A percentile compares a stretch with the other conserved stretches of the same genome.
Conservation (phyloP, 805 yeast genomes). For the Metschnikowia henanensis region DNA sequence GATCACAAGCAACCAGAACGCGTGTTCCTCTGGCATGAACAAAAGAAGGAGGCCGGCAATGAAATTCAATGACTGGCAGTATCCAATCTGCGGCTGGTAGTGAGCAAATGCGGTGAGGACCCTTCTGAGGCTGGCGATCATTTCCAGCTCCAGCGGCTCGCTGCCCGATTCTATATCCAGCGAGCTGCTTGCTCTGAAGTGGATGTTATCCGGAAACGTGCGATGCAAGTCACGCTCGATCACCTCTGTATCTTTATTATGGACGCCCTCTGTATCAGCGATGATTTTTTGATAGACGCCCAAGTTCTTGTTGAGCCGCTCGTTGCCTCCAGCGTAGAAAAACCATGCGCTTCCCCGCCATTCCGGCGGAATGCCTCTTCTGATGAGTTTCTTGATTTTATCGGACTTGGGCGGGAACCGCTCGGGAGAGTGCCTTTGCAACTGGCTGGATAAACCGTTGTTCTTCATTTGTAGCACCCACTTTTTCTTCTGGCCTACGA, state of each 20-base stretch:
- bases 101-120: constrained; percentile 82
- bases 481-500: constrained; percentile 64
- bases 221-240: constrained; percentile 92
- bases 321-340: constrained; percentile 85
- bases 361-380: constrained; percentile 94
- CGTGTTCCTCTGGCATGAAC: constrained; percentile 84
- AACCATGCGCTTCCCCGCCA: constrained; percentile 99
- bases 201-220: constrained; percentile 91
- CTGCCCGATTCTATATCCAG: constrained; percentile 4
- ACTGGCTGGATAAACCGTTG: constrained; percentile 55
- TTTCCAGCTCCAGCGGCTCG: constrained; percentile 49
- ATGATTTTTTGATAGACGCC: constrained; percentile 77
- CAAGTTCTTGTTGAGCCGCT: constrained; percentile 60
- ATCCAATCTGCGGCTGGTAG: constrained; percentile 88
- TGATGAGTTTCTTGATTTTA: constrained; percentile 73
- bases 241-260: constrained; percentile 82
- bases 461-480: constrained; percentile 72
- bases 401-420: constrained; percentile 79
- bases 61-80: constrained; percentile 94
- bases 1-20: constrained; percentile 96
- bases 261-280: constrained; percentile 49
- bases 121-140: constrained; percentile 72
- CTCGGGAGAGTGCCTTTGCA: constrained; percentile 41
- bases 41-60: constrained; percentile 82
- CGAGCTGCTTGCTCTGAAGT: constrained; percentile 50